Evolutionary conservation across 345 rosid genomes (phyloP).

Genomic region (Erysimum cheiranthoides): DNA sequence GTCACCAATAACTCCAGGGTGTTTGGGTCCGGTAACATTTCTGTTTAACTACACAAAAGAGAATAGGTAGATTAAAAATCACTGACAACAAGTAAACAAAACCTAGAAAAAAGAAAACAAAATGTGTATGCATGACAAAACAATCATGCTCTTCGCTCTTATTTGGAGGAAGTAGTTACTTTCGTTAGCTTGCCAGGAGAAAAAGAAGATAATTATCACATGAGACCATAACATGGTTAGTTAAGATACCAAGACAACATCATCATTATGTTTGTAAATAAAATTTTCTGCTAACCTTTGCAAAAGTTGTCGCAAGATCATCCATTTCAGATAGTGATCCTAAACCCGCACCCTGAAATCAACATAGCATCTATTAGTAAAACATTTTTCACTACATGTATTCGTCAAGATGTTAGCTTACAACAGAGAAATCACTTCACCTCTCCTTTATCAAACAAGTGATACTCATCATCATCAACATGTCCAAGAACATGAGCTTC

Average conservation of each 20-base stretch:
- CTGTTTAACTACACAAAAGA: conserved; percentile 72
- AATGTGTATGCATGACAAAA: background rate
- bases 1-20: conserved; percentile 97
- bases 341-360: conserved; percentile 64
- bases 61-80: background rate
- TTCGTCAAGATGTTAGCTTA: background rate
- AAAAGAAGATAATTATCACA: background rate
- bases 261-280: background rate
- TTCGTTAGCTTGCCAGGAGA: background rate
- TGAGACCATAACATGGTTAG: conserved; percentile 25
- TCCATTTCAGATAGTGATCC: conserved; percentile 81
- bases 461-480: conserved; percentile 86
- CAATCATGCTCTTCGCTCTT: conserved; percentile 1
- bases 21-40: conserved; percentile 86
- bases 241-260: conserved; percentile 9
- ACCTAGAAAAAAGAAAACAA: background rate
- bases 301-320: conserved; percentile 89
- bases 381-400: background rate
- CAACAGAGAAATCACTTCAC: conserved; percentile 45
- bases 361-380: conserved; percentile 29
- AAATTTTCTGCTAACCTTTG: conserved; percentile 63
- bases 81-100: conserved; percentile 4
- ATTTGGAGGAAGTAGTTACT: background rate
- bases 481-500: conserved; percentile 62
- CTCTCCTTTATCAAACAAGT: conserved; percentile 80